Conservation (phyloP, 352 stramenopile genomes). For the Pythium pyrilobum region DNA sequence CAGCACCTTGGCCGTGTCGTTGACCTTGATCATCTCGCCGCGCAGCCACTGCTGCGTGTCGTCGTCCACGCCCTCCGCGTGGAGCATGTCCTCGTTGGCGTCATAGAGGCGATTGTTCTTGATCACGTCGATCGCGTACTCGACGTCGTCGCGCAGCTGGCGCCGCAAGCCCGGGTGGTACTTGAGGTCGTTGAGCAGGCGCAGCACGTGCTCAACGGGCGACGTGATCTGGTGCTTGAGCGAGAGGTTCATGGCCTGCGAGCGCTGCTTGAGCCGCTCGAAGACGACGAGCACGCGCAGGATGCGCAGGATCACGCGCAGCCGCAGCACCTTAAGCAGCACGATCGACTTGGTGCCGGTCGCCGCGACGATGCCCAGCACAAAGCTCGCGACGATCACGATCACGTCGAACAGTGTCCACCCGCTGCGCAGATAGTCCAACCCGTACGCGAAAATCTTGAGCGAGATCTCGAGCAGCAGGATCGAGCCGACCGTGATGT, state of each 20-base stretch:
- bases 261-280: constrained; percentile 79
- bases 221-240: constrained; percentile 71
- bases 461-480: constrained; percentile 74
- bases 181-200: constrained; percentile 64
- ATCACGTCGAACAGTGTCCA: constrained; percentile 81
- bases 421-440: constrained; percentile 53
- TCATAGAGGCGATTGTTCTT: constrained; percentile 86
- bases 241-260: constrained; percentile 65
- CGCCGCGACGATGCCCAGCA: constrained; percentile 60
- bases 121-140: constrained; percentile 82
- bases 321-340: constrained; percentile 62
- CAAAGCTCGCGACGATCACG: constrained; percentile 76
- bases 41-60: constrained; percentile 85
- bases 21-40: constrained; percentile 64
- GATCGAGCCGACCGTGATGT: constrained; percentile 81
- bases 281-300: constrained; percentile 83
- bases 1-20: constrained; percentile 64
- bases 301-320: constrained; percentile 75
- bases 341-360: constrained; percentile 47
- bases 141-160: constrained; percentile 51
- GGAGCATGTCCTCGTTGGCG: constrained; percentile 59
- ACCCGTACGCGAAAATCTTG: constrained; percentile 75
- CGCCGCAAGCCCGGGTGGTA: constrained; percentile 65
- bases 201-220: constrained; percentile 73
- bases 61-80: constrained; percentile 62